Conservation (phyloP, 176 grass and related monocot species). For the Carex cristatella region DNA sequence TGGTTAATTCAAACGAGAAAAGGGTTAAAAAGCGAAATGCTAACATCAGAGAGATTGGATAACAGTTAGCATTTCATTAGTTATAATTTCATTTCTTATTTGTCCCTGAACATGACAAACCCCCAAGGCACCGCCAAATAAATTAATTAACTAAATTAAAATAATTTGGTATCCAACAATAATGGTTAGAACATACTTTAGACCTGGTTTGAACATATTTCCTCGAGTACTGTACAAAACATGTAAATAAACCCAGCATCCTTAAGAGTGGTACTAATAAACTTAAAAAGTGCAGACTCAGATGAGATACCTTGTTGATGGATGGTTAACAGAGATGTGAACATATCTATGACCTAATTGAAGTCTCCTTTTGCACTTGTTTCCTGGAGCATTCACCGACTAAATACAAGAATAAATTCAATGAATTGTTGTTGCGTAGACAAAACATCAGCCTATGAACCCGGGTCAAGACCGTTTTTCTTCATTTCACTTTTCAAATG, state of each 20-base stretch:
- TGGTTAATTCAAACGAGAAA: not conserved
- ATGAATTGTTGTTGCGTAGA: constrained; percentile 23
- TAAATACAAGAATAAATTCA: not conserved
- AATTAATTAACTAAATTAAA: not conserved
- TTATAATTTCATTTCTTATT: not conserved
- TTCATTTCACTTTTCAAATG: constrained; percentile 71
- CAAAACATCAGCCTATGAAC: constrained; percentile 27
- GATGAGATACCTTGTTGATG: not conserved
- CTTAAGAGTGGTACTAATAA: not conserved
- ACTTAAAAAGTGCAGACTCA: not conserved
- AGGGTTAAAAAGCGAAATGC: not conserved
- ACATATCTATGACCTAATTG: not conserved
- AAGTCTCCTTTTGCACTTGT: not conserved
- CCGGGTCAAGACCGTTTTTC: constrained; percentile 33
- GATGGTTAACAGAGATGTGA: not conserved
- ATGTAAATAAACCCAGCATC: not conserved
- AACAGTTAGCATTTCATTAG: not conserved
- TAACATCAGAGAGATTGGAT: not conserved
- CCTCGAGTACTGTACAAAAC: not conserved
- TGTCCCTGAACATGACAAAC: not conserved
- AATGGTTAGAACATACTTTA: not conserved
- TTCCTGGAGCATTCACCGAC: not conserved
- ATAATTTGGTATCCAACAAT: not conserved
- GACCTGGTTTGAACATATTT: not conserved
- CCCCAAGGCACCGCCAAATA: not conserved